phyloP scores from a whole-genome alignment of 176 grass and related monocot genomes.

The bread wheat (Triticum aestivum) region IWGSC_CS_RefSeq_v2.1 NC_057803.1:734650066-734650565 shows the following conservation, averaged over 20 bases:
- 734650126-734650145: not conserved
- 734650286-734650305: conserved; percentile 98
- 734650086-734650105: not conserved
- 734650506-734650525: not conserved
- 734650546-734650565: conserved; percentile 60
- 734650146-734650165: not conserved
- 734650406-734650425: conserved; percentile 97
- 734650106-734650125: not conserved
- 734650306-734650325: conserved; percentile 97
- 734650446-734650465: conserved; percentile 96
- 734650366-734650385: conserved; percentile 95
- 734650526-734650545: not conserved
- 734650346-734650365: conserved; percentile 93
- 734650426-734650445: conserved; percentile 87
- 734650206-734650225: conserved; percentile 61
- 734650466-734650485: conserved; percentile 34
- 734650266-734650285: conserved; percentile 98
- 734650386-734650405: conserved; percentile 98
- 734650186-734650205: not conserved
- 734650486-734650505: not conserved
- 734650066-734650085: not conserved
- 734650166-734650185: not conserved
- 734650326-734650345: conserved; percentile 98
- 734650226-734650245: conserved; percentile 99
- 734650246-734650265: conserved; percentile 96